phyloP scores from a whole-genome alignment of 1,139 yeast genomes.

The Hansenula anomala region DNA sequence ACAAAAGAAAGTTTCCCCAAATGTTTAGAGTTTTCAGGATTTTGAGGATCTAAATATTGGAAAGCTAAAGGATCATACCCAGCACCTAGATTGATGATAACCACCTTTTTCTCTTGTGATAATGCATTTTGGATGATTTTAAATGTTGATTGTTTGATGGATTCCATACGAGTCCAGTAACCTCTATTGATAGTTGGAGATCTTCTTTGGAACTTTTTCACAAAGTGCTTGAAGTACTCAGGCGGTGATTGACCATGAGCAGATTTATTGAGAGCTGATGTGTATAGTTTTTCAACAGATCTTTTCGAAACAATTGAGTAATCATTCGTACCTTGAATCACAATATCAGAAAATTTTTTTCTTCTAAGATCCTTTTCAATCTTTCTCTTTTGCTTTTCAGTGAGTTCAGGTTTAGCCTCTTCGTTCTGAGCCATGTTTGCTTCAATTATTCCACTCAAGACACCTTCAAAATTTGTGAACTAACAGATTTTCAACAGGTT shows the following conservation, averaged over 20 bases:
- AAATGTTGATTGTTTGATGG: slow-evolving; percentile 50
- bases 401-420: slow-evolving; percentile 20
- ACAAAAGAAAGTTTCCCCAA: slow-evolving; percentile 41
- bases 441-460: too few relatives aligned
- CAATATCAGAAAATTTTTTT: slow-evolving; percentile 51
- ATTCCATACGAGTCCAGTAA: slow-evolving; percentile 77
- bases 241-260: slow-evolving; percentile 7
- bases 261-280: slow-evolving; percentile 27
- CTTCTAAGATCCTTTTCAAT: slow-evolving; percentile 44
- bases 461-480: too few relatives aligned
- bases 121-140: slow-evolving; percentile 33
- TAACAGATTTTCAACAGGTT: too few relatives aligned
- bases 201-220: slow-evolving; percentile 60
- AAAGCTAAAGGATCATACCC: slow-evolving; percentile 81
- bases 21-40: slow-evolving; percentile 18
- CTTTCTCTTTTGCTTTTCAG: slow-evolving; percentile 21
- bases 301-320: slow-evolving; percentile 81
- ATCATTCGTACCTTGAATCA: slow-evolving; percentile 78
- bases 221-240: slow-evolving; percentile 60
- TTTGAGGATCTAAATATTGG: slow-evolving; percentile 43
- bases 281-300: slow-evolving; percentile 68
- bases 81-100: slow-evolving; percentile 71
- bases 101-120: slow-evolving; percentile 18
- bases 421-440: slow-evolving; percentile 3
- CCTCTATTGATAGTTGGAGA: slow-evolving; percentile 83